Evolutionary conservation across 768 basidiomycete species (phyloP).

Genomic region (Lactarius psammicola): DNA sequence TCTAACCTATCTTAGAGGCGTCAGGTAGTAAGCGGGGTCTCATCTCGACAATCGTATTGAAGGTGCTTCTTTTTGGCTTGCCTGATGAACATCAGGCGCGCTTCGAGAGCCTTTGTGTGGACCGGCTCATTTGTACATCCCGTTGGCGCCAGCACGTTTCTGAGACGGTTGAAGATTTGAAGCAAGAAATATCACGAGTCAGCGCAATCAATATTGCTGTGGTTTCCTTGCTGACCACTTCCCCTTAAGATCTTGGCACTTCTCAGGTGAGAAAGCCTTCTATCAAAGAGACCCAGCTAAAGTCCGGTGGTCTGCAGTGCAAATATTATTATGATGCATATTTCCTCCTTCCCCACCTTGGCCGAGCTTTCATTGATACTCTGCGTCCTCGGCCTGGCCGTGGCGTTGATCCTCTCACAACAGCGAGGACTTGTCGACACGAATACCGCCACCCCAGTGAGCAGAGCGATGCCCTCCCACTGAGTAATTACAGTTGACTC

Average conservation of each 20-base stretch:
- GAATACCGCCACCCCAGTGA: background rate
- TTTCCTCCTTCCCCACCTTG: background rate
- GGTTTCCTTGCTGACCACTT: background rate
- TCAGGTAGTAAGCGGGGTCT: background rate
- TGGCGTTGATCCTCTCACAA: background rate
- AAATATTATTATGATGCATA: background rate
- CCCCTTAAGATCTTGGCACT: conserved; percentile 6
- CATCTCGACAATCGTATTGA: background rate
- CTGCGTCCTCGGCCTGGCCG: conserved; percentile 1
- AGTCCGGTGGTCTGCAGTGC: background rate
- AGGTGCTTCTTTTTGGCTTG: conserved; percentile 1
- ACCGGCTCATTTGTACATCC: conserved; percentile 1
- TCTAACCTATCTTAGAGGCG: background rate
- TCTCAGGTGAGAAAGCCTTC: conserved; percentile 1
- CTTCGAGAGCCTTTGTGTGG: conserved; percentile 15
- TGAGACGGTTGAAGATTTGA: conserved; percentile 5
- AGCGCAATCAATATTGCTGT: background rate
- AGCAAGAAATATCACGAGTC: background rate
- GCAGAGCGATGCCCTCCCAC: background rate
- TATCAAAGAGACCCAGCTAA: background rate
- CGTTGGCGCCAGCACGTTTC: conserved; percentile 17
- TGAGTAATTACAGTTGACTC: background rate
- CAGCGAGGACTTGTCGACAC: background rate
- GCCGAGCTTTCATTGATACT: conserved; percentile 8
- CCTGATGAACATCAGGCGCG: background rate